phyloP scores from a whole-genome alignment of 768 basidiomycete genomes.

The Rhizopogon rudus region DNA sequence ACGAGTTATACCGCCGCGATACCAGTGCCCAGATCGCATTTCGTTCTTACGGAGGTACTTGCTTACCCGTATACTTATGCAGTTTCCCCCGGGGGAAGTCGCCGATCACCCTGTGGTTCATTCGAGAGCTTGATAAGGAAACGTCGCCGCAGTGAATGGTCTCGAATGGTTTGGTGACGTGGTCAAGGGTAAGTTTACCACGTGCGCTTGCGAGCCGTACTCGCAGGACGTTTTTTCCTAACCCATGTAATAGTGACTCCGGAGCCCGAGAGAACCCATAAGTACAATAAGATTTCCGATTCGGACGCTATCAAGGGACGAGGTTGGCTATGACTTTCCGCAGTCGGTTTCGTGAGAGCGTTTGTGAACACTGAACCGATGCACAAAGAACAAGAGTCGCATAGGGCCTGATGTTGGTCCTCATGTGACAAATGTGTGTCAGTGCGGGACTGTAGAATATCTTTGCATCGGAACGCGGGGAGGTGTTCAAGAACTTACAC shows the following conservation, averaged over 20 bases:
- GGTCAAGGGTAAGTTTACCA: conserved; percentile 26
- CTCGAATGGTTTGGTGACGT: conserved; percentile 40
- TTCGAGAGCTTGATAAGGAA: conserved; percentile 30
- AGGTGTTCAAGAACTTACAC: not conserved
- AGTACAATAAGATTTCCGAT: conserved; percentile 33
- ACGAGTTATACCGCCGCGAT: conserved; percentile 45
- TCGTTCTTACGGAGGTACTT: conserved; percentile 31
- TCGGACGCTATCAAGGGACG: conserved; percentile 30
- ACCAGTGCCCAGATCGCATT: conserved; percentile 42
- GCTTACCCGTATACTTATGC: conserved; percentile 24
- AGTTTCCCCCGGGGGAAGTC: conserved; percentile 37
- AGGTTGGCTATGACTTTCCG: conserved; percentile 23
- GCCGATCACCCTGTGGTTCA: conserved; percentile 32
- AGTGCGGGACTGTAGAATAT: conserved; percentile 27
- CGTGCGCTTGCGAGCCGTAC: no score
- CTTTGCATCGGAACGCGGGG: conserved; percentile 25
- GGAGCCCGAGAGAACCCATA: conserved; percentile 33
- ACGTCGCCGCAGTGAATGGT: conserved; percentile 29
- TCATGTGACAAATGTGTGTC: conserved; percentile 29
- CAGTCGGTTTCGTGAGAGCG: conserved; percentile 32
- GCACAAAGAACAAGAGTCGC: conserved; percentile 20
- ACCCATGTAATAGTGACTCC: conserved; percentile 24
- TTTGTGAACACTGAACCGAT: conserved; percentile 20
- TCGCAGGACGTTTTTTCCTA: conserved; percentile 37
- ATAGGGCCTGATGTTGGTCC: conserved; percentile 30